Evolutionary conservation across 1,284 basidiomycete genomes (phyloP).

Genomic region (Marasmius oreades): DNA sequence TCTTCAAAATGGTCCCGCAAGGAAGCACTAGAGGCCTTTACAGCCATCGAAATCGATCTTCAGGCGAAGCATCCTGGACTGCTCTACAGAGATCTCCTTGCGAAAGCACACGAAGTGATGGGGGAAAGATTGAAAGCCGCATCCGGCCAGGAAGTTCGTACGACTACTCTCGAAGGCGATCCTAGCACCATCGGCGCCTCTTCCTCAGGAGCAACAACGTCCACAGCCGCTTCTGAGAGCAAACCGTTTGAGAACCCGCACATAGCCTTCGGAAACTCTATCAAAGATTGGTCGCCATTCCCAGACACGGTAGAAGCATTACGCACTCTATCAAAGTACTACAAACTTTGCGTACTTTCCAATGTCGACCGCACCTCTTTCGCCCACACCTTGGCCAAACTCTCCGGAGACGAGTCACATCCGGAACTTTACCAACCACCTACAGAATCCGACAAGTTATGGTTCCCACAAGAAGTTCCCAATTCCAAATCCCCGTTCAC

Average conservation of each 20-base stretch:
- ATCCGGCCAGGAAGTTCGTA: constrained; percentile 16
- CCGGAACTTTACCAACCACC: constrained; percentile 18
- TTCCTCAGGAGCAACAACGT: constrained; percentile 18
- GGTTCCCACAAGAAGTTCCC: constrained; percentile 34
- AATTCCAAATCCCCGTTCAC: constrained; percentile 54
- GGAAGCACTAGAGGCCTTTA: constrained; percentile 51
- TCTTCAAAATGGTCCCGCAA: constrained; percentile 45
- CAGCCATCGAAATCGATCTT: constrained; percentile 50
- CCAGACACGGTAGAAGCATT: constrained; percentile 63
- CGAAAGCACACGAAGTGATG: constrained; percentile 46
- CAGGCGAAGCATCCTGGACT: constrained; percentile 54
- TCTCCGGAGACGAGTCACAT: constrained; percentile 37
- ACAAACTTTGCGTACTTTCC: constrained; percentile 67
- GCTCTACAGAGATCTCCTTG: constrained; percentile 59
- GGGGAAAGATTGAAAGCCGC: constrained; percentile 32
- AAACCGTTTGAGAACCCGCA: constrained; percentile 24
- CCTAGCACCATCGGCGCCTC: constrained; percentile 11
- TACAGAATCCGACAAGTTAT: constrained; percentile 27
- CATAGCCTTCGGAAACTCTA: constrained; percentile 51
- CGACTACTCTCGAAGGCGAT: constrained; percentile 20
- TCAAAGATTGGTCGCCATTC: constrained; percentile 61
- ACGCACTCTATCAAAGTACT: constrained; percentile 51
- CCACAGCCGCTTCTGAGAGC: constrained; percentile 12
- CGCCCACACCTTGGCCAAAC: constrained; percentile 51
- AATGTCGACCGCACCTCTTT: constrained; percentile 71